Evolutionary conservation across 768 basidiomycete species (phyloP).

Genomic region (Termitomyces sp.): DNA sequence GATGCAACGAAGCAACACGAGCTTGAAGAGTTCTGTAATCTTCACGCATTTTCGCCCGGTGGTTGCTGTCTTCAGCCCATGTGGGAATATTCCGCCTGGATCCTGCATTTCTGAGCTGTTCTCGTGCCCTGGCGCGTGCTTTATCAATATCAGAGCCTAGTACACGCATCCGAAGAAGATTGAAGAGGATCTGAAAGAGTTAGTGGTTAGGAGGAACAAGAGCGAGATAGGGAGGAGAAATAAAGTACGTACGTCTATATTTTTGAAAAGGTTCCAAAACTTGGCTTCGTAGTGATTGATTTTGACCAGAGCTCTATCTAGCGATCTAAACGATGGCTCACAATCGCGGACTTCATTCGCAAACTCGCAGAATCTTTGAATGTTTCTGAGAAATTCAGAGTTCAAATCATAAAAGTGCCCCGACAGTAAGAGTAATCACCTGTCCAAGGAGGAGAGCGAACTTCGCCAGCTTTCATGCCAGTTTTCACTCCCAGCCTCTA

Average conservation of each 20-base stretch:
- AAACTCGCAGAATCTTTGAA: slow-evolving; percentile 6
- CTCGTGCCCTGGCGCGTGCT: slow-evolving; percentile 24
- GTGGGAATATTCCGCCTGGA: slow-evolving; percentile 21
- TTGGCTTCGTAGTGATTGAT: slow-evolving; percentile 33
- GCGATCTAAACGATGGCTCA: background rate
- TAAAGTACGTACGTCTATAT: slow-evolving; percentile 25
- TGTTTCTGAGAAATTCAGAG: slow-evolving; percentile 1
- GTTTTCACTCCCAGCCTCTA: background rate
- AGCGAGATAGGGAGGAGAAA: background rate
- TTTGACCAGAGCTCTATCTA: slow-evolving; percentile 21
- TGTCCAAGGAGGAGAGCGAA: slow-evolving; percentile 8
- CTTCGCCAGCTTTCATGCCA: slow-evolving; percentile 6
- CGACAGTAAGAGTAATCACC: slow-evolving; percentile 2
- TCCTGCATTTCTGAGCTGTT: slow-evolving; percentile 17
- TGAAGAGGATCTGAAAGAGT: slow-evolving; percentile 15
- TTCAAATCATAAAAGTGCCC: background rate
- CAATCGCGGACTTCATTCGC: slow-evolving; percentile 4
- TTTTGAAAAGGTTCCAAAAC: slow-evolving; percentile 28
- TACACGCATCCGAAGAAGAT: slow-evolving; percentile 27
- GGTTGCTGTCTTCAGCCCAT: slow-evolving; percentile 28
- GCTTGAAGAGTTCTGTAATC: slow-evolving; percentile 19
- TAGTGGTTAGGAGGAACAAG: background rate
- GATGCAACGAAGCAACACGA: slow-evolving; percentile 3
- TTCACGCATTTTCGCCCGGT: slow-evolving; percentile 24
- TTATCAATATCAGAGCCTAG: slow-evolving; percentile 24